phyloP scores from a whole-genome alignment of 2,329 filamentous ascomycete genomes.

The Dothideomycetes sp. region DNA sequence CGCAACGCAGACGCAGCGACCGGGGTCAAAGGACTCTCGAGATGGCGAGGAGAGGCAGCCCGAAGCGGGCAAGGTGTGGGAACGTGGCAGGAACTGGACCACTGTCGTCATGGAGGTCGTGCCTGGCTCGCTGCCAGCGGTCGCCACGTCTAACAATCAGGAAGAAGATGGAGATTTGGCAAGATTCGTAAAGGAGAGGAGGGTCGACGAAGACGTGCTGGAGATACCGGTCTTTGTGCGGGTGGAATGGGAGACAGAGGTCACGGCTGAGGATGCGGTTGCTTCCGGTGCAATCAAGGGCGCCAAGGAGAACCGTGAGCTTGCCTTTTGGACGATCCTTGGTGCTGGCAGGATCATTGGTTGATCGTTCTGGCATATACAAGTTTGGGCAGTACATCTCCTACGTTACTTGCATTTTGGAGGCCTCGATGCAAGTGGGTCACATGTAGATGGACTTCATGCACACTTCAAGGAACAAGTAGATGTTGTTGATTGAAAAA shows the following conservation, averaged over 20 bases:
- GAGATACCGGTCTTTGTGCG: conserved; percentile 94
- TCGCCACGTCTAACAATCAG: conserved; percentile 22
- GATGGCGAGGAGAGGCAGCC: conserved; percentile 48
- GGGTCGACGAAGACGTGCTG: conserved; percentile 52
- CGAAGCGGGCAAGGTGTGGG: conserved; percentile 94
- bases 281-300: conserved; percentile 37
- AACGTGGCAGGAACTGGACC: conserved; percentile 86
- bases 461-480: too few relatives aligned
- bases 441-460: too few relatives aligned
- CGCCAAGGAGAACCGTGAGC: conserved; percentile 66
- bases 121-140: conserved; percentile 34
- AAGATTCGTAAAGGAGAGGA: too few relatives aligned
- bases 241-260: conserved; percentile 76
- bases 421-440: too few relatives aligned
- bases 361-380: not conserved
- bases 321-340: conserved; percentile 93
- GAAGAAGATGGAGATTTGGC: conserved; percentile 30
- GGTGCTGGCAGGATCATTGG: conserved; percentile 67
- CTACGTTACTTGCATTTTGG: too few relatives aligned
- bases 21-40: too few relatives aligned
- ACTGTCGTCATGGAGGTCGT: conserved; percentile 88
- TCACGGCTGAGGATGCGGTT: conserved; percentile 42
- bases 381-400: too few relatives aligned
- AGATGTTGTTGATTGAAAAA: too few relatives aligned
- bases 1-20: conserved; percentile 12